phyloP scores from a whole-genome alignment of 371 early-diverging fungal genomes.

The Rhizoclosmatium hyalinum region DNA sequence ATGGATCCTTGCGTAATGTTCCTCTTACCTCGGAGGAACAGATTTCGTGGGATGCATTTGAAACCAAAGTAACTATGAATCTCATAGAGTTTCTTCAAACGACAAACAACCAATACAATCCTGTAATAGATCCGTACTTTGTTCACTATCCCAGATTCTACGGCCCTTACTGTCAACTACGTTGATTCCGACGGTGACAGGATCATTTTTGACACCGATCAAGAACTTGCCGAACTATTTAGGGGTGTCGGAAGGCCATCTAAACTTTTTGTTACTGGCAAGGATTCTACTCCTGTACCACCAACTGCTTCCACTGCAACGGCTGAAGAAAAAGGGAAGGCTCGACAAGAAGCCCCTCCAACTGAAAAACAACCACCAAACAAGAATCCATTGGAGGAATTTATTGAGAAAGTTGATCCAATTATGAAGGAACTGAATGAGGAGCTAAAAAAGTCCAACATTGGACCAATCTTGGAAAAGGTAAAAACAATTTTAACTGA shows the following conservation, averaged over 20 bases:
- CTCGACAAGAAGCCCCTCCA: neutral
- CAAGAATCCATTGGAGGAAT: slow-evolving; percentile 22
- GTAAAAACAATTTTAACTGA: slow-evolving; percentile 6
- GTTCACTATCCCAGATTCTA: slow-evolving; percentile 19
- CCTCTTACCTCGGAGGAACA: slow-evolving; percentile 9
- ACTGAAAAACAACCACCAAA: neutral
- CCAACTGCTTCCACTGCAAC: neutral
- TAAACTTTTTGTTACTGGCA: slow-evolving; percentile 1
- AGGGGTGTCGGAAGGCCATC: neutral
- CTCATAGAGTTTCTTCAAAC: neutral
- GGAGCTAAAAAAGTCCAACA: slow-evolving; percentile 37
- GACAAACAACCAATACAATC: neutral
- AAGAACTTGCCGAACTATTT: slow-evolving; percentile 35
- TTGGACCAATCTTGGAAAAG: slow-evolving; percentile 40
- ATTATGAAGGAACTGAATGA: slow-evolving; percentile 28
- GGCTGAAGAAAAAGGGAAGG: slow-evolving; percentile 10
- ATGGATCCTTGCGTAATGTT: slow-evolving; percentile 28
- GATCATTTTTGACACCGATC: slow-evolving; percentile 38
- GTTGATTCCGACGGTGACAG: slow-evolving; percentile 38
- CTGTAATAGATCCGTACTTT: slow-evolving; percentile 25
- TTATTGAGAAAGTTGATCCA: slow-evolving; percentile 32
- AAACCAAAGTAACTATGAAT: slow-evolving; percentile 10
- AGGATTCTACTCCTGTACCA: neutral
- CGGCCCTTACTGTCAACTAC: slow-evolving; percentile 33
- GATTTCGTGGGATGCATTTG: slow-evolving; percentile 31